These are phyloP conservation scores for Simmondsia chinensis DNA, from an alignment of 148 eudicot species.

Conservation along the genomic window DNA sequence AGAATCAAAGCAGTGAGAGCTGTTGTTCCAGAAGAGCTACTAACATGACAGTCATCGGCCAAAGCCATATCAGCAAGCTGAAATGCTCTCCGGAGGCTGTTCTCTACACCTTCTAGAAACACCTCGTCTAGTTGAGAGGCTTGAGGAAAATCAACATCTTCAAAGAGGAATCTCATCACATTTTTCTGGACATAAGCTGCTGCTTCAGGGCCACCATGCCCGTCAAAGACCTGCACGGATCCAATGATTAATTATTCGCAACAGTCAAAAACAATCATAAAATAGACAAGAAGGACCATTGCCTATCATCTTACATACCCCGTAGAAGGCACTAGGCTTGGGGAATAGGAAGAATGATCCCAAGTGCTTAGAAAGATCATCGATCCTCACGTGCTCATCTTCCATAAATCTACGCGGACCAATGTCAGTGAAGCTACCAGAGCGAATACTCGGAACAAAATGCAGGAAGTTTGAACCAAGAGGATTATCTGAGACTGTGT, in stretches of 20 bases:
- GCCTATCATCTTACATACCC: too few relatives aligned
- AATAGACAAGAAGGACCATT: too few relatives aligned
- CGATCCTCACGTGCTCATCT: constrained; percentile 73
- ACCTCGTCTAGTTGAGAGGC: constrained; percentile 38
- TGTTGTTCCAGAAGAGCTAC: constrained; percentile 67
- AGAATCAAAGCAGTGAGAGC: constrained; percentile 65
- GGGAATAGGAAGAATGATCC: constrained; percentile 43
- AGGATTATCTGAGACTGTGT: constrained; percentile 28
- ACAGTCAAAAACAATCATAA: too few relatives aligned
- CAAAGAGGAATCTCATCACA: constrained; percentile 40
- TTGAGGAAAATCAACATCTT: constrained; percentile 46
- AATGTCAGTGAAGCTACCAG: constrained; percentile 69
- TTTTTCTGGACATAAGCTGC: constrained; percentile 52
- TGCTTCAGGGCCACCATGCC: constrained; percentile 93
- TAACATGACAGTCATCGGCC: constrained; percentile 55
- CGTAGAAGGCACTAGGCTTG: constrained; percentile 80
- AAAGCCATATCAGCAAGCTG: constrained; percentile 62
- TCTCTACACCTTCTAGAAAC: constrained; percentile 46
- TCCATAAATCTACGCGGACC: constrained; percentile 83
- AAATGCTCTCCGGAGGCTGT: constrained; percentile 46
- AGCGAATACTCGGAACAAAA: constrained; percentile 60
- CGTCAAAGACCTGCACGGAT: constrained; percentile 88
- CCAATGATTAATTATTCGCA: too few relatives aligned
- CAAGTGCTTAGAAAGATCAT: constrained; percentile 53
- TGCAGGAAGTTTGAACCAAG: constrained; percentile 23